Base-by-base conservation (phyloP, 148 eudicot genomes). In the Nepenthes mirabilis region DNA sequence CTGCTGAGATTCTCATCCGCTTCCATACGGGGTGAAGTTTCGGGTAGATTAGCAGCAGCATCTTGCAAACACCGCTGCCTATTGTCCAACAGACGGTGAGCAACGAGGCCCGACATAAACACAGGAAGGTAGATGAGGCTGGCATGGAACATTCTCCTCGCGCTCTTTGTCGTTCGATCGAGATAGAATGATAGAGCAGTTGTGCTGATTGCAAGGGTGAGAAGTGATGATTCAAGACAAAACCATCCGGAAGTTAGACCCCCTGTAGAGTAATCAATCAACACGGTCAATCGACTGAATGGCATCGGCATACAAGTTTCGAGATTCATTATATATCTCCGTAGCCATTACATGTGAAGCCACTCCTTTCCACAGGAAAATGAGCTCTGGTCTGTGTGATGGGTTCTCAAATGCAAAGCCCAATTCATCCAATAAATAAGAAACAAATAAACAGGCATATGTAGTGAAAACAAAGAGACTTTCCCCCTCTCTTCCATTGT, bases 111-210 rank as follows among this genome's bases (percentile, higher is more conserved):
- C 2, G 91, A 81, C 98, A 93, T 93, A 65, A 93, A 93, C 47
- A 93, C 87, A 0, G 98, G 98, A 62, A 93, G 96, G 75, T 93
- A 88, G 7, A 93, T 82, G 51, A 93, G 98, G 82, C 98, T 93
- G 37, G 95, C 96, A 43, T 82, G 84, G 72, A 93, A 93, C 96
- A 93, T 93, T 74, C 82, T 88, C 69, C 82, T 74, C 1, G 98
- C 98, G 23, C 65, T 88, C 66, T 86, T 73, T 52, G 82, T 86
- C 8, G 85, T 79, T 37, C 96, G 91, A 69, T 86, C 66, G 2
- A 57, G 43, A 74, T 80, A 86, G 72, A 93, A 93, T 12, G 85
- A 82, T 37, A 74, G 35, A 14, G 95, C 88, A 3, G 96, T 86
- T 47, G 78, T 81, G 43, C 82, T 70, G 43, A 93, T 86, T 72